Conservation (phyloP, 257 asterid genomes). For the Linaria vulgaris region DNA sequence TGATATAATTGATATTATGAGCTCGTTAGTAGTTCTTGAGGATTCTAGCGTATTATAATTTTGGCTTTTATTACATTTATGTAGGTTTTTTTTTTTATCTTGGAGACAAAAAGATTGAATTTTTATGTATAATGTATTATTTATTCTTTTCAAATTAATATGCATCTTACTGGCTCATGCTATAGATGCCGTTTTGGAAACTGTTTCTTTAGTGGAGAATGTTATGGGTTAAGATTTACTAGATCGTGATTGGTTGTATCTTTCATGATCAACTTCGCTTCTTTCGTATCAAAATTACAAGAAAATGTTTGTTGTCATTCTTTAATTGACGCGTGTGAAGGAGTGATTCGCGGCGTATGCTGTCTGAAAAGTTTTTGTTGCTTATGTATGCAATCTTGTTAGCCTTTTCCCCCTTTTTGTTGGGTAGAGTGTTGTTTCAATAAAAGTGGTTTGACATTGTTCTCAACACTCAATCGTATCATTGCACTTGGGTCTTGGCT, state of each 20-base stretch:
- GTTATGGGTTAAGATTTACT: not conserved
- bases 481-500: too few species aligned
- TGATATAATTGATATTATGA: slow-evolving; percentile 1
- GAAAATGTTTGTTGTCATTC: not conserved
- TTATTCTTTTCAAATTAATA: not conserved
- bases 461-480: not conserved
- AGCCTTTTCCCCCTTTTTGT: not conserved
- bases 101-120: not conserved
- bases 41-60: not conserved
- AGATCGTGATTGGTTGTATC: not conserved
- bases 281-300: too few species aligned
- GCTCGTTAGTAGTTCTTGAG: too few species aligned
- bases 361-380: too few species aligned
- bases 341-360: too few species aligned
- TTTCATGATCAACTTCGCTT: not conserved
- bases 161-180: not conserved
- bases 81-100: not conserved
- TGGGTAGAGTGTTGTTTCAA: not conserved
- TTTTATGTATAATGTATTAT: not conserved
- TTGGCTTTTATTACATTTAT: not conserved
- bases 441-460: not conserved
- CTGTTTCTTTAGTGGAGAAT: not conserved
- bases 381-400: not conserved
- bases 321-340: not conserved
- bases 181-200: not conserved